phyloP scores from a whole-genome alignment of 176 grass and related monocot genomes.

The Hyparrhenia diplandra region DNA sequence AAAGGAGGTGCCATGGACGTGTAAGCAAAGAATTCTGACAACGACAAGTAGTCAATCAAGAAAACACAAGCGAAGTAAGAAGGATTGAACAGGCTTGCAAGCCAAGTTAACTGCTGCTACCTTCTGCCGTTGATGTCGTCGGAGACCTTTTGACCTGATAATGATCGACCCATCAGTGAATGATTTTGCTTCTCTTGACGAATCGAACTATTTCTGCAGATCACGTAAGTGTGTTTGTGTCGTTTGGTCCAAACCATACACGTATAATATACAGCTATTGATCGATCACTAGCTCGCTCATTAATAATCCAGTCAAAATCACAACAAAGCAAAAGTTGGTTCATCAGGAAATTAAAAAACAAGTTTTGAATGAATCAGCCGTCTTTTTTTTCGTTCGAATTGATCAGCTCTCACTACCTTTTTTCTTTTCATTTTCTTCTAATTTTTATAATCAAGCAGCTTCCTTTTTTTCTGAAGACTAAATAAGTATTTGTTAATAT shows the following conservation, averaged over 20 bases:
- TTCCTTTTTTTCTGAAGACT: neutral
- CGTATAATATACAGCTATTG: too few relatives aligned
- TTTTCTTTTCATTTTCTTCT: neutral
- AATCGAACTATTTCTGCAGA: neutral
- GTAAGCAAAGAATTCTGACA: constrained; percentile 18
- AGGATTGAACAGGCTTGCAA: constrained; percentile 4
- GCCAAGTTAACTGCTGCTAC: constrained; percentile 8
- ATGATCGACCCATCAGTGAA: neutral
- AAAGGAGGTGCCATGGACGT: constrained; percentile 9
- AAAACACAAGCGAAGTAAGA: too few relatives aligned
- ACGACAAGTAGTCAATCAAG: neutral
- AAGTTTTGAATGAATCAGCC: neutral
- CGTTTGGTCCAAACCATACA: too few relatives aligned
- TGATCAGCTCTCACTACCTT: neutral
- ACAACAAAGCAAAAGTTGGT: neutral
- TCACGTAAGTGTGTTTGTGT: neutral
- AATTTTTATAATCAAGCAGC: neutral
- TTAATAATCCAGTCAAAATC: constrained; percentile 13
- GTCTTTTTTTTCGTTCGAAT: neutral
- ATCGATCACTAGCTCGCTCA: too few relatives aligned
- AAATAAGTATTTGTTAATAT: too few relatives aligned
- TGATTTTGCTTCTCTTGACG: too few relatives aligned
- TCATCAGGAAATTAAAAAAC: neutral
- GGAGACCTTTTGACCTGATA: constrained; percentile 18
- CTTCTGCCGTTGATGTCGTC: neutral